Evolutionary conservation across 1,284 basidiomycete genomes (phyloP), one percentile per base, ranked within the genome.

Genomic region (Fomitopsis palustris): DNA sequence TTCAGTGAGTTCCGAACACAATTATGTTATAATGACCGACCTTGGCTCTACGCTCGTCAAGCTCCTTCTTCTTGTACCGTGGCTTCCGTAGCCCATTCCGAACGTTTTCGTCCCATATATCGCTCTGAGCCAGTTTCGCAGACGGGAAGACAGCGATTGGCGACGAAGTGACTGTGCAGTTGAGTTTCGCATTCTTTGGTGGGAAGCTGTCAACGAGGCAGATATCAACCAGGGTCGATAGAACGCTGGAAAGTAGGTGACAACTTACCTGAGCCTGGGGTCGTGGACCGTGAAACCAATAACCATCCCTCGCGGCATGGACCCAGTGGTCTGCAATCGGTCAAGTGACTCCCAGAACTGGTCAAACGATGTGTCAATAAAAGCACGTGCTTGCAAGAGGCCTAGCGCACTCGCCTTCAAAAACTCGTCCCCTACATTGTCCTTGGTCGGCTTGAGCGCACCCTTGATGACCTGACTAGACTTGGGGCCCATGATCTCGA

Each of bases 401-500:
- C 31, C 19, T 29, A 12, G 2, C 10, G 10, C 19, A 60, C 75
- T 45, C 58, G 90, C 90, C 75, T 84, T 77, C 60, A 78, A 81
- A 62, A 90, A 88, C 33, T 86, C 84, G n/a, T 70, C 72, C 41
- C 83, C 74, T 1, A 78, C 68, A 39, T 87, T 84, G 0, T 78
- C 77, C 10, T 77, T 74, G 10, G 81, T 78, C 8, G 87, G 81
- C 27, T 77, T 82, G 52, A 96, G 68, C 1, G 87, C 87, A 19
- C 92, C 90, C 64, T 82, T 84, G 54, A 96, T 73, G 8, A 95
- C 83, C 67, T 91, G 88, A 59, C 83, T 93, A 0, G 92, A 81
- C 68, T 88, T 88, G 1, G 91, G 90, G 2, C 95, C 95, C 77
- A 90, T 88, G 19, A 96, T 83, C 69, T 97, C 93, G 65, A 95